These are phyloP conservation scores for Dactylellina sp. DNA, from an alignment of 2,329 filamentous ascomycete species.

Conservation along the genomic window DNA sequence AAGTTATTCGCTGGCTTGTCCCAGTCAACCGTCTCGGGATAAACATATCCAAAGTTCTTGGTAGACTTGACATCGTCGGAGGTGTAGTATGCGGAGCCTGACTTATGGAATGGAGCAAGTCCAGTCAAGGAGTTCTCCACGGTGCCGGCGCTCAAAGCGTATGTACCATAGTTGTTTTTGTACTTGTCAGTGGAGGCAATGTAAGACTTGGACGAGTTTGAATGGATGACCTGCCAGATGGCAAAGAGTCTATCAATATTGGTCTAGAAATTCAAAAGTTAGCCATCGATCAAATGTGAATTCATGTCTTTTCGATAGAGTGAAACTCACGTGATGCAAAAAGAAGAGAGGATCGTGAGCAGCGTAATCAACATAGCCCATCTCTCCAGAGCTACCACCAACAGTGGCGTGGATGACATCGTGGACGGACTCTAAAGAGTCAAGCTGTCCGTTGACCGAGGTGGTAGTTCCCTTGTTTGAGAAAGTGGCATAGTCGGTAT, in stretches of 20 bases:
- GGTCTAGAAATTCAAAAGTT: slow-evolving; percentile 60
- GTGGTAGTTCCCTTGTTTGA: slow-evolving; percentile 71
- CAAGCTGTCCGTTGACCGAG: slow-evolving; percentile 61
- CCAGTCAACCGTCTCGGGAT: slow-evolving; percentile 72
- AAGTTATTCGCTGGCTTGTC: slow-evolving; percentile 25
- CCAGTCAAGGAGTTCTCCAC: slow-evolving; percentile 55
- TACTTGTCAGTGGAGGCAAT: slow-evolving; percentile 1
- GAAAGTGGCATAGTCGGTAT: slow-evolving; percentile 76
- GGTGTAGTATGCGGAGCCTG: slow-evolving; percentile 55
- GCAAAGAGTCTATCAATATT: slow-evolving; percentile 80
- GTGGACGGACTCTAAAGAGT: slow-evolving; percentile 75
- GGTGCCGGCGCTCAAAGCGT: slow-evolving; percentile 19
- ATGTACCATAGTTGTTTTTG: slow-evolving; percentile 43
- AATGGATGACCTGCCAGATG: slow-evolving; percentile 80
- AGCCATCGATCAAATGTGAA: too few species aligned
- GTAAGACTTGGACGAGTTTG: slow-evolving; percentile 62
- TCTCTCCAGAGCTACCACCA: slow-evolving; percentile 53
- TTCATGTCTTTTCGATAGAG: too few species aligned
- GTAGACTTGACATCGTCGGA: slow-evolving; percentile 62
- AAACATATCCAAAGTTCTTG: slow-evolving; percentile 77
- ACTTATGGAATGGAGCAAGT: slow-evolving; percentile 59
- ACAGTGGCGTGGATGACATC: slow-evolving; percentile 70
- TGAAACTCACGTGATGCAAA: slow-evolving; percentile 71
- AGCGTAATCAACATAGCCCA: slow-evolving; percentile 76
- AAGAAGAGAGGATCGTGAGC: slow-evolving; percentile 83